Evolutionary conservation across 192 early-diverging fungal genomes (phyloP).

Genomic region (Umbelopsis isabellina): DNA sequence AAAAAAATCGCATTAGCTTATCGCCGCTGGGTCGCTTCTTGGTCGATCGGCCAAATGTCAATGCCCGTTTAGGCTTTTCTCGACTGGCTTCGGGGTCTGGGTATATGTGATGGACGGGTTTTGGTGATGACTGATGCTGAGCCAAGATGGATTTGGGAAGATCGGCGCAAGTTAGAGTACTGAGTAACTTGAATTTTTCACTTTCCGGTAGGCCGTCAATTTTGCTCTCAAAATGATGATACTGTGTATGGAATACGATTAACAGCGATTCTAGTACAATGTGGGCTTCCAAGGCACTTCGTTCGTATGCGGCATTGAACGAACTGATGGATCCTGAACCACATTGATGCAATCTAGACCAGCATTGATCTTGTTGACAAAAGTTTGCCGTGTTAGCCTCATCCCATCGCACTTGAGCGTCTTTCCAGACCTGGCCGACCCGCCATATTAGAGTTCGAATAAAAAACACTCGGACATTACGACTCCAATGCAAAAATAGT

Average conservation of each 20-base stretch:
- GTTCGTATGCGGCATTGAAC: slow-evolving; percentile 11
- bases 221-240: neutral
- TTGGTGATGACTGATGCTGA: neutral
- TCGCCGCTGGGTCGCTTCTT: neutral
- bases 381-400: neutral
- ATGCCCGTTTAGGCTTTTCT: slow-evolving; percentile 3
- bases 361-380: slow-evolving; percentile 12
- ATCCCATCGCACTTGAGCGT: slow-evolving; percentile 12
- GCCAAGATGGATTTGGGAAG: neutral
- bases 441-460: slow-evolving; percentile 51
- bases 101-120: neutral
- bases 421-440: slow-evolving; percentile 44
- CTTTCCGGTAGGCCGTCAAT: neutral
- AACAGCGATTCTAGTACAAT: slow-evolving; percentile 2
- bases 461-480: slow-evolving; percentile 53
- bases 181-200: neutral
- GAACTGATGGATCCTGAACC: neutral
- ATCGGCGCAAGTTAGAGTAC: neutral
- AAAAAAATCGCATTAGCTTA: slow-evolving; percentile 8
- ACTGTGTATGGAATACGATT: neutral
- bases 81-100: neutral
- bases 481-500: slow-evolving; percentile 53
- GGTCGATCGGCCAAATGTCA: neutral
- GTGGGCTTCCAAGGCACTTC: neutral
- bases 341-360: neutral